Base-by-base conservation (phyloP, 331 rosid species). In the Telfairia occidentalis region DNA sequence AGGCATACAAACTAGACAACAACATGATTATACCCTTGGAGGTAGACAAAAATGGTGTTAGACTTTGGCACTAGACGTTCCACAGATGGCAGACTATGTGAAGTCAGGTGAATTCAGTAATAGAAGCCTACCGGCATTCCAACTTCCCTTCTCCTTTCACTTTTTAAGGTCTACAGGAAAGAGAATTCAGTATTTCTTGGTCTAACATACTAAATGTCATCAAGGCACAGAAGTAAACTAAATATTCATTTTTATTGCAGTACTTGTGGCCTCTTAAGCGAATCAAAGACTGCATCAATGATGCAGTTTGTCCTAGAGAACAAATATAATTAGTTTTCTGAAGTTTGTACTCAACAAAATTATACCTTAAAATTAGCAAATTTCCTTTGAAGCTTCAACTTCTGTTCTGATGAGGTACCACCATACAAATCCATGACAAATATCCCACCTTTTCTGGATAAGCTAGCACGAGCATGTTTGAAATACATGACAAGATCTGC, bases 381-480 rank as follows among this genome's bases (percentile, higher is more conserved):
- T 82, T 85, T 88, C 82, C 97, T 83, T 74, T 91, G 96, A 84
- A 91, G 97, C 87, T 81, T 91, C 60, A 88, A 82, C 83, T 85
- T 91, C 83, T 79, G 74, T 78, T 94, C 98, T 16, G 98, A 94
- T n/a, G 98, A 94, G 38, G 96, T 78, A 78, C 98, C 98, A 35
- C 98, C 98, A 50, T 94, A 94, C 65, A 91, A 80, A 87, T 93
- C 98, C 98, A 93, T 93, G 50, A 91, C 97, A 65, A 91, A 91
- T 81, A 94, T 89, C 34, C 97, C 97, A 59, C 97, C 97, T 80
- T 88, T 80, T 67, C 74, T 79, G 49, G 98, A 94, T 82, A 94
- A 83, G 73, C 83, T 83, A 72, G 72, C 76, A 61, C 59, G 87
- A 23, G 86, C 87, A 79, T 88, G 97, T 86, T 88, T 89, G 85